Evolutionary conservation across 306 rosid species (phyloP), one percentile per base, ranked within the genome.

Genomic region (Biancaea sappan): DNA sequence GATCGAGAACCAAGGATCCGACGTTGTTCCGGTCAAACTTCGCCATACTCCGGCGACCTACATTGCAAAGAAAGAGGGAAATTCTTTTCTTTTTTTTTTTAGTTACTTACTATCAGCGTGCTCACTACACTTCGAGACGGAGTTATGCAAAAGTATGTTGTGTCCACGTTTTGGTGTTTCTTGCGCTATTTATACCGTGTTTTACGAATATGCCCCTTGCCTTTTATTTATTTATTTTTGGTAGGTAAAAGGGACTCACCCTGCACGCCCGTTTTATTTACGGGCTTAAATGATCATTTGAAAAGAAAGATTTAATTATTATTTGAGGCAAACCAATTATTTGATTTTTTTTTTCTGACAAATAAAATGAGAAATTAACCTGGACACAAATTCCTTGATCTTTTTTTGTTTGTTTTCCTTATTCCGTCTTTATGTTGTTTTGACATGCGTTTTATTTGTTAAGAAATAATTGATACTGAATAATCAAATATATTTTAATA

Each of bases 21-120:
- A 80, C 86, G 89, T 84, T 71, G 89, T 81, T 90, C 31, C 88
- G 79, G 79, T 86, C 88, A 79, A 74, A 86, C 77, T 84, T 88
- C 11, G 92, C 87, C 99, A 94, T 94, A 40, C 44, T 84, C 37
- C 70, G 66, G 74, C 26, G 40, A 77, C 64, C 85, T 82, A 84
- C 91, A 85, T 79, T 81, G 66, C 81, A 59, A 32, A 58, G 77
- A 4, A 40, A 31, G 78, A 62, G 52, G 61, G 51, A 54, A 12
- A 0, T 7, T 34, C 3, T n/a, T n/a, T n/a, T n/a, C n/a, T n/a
- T n/a, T n/a, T n/a, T n/a, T n/a, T n/a, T n/a, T n/a, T n/a, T n/a
- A 46, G 47, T 6, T 48, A 22, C 57, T 32, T 46, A 40, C 16
- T 41, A 26, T 16, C 22, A n/a, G 13, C 0, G 65, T 58, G 65